Percentiles rank a stretch among this genome's conserved stretches.
Conservation (phyloP, 371 early-diverging fungal species). For the Nosema granulosis region DNA sequence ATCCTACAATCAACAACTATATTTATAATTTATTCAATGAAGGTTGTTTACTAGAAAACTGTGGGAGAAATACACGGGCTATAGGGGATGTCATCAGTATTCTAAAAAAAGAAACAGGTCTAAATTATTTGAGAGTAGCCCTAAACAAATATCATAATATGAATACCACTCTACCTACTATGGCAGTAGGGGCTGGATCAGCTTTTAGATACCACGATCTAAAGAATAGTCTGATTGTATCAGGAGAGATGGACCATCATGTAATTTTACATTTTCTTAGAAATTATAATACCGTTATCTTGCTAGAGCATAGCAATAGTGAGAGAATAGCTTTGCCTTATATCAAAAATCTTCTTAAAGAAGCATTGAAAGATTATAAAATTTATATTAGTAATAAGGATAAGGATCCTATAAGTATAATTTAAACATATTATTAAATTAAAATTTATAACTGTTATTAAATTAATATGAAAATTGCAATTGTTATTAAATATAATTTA, state of each 20-base stretch:
- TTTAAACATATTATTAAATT: slow-evolving; percentile 37
- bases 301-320: slow-evolving; percentile 83
- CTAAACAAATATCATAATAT: slow-evolving; percentile 17
- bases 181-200: slow-evolving; percentile 81
- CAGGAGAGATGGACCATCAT: slow-evolving; percentile 90
- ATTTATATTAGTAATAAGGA: slow-evolving; percentile 57
- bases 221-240: slow-evolving; percentile 74
- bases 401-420: slow-evolving; percentile 58
- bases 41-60: slow-evolving; percentile 12
- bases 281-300: slow-evolving; percentile 74
- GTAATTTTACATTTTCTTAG: slow-evolving; percentile 76
- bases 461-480: slow-evolving; percentile 28
- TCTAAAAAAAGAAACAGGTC: slow-evolving; percentile 21
- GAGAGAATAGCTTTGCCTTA: slow-evolving; percentile 80
- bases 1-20: slow-evolving; percentile 68
- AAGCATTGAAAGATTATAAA: slow-evolving; percentile 31
- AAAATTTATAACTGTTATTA: slow-evolving; percentile 20
- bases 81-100: slow-evolving; percentile 23
- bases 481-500: slow-evolving; percentile 43
- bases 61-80: slow-evolving; percentile 1
- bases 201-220: slow-evolving; percentile 72
- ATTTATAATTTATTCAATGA: slow-evolving; percentile 43
- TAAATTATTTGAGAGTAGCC: slow-evolving; percentile 27
- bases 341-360: slow-evolving; percentile 35
- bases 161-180: slow-evolving; percentile 65